Evolutionary conservation across 306 rosid species (phyloP).

Genomic region (Clitoria ternatea): DNA sequence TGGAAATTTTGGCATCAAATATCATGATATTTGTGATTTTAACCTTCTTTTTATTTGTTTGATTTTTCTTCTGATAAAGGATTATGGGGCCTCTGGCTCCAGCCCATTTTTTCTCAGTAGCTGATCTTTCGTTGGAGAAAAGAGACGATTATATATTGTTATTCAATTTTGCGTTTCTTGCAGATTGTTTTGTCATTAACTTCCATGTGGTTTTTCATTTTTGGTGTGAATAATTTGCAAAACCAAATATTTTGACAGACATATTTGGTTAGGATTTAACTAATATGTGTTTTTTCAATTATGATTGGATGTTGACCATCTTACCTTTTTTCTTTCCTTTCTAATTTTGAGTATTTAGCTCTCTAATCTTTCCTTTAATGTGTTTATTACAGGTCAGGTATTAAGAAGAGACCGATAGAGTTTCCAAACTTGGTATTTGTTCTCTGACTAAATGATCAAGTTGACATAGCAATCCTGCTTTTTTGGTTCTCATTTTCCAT

Average conservation of each 20-base stretch:
- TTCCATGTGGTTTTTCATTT: background rate
- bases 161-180: background rate
- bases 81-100: background rate
- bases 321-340: background rate
- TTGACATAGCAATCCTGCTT: background rate
- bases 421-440: background rate
- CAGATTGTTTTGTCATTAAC: background rate
- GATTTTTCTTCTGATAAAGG: conserved; percentile 11
- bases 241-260: background rate
- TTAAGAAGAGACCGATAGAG: conserved; percentile 16
- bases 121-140: background rate
- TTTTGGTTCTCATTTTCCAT: conserved; percentile 2
- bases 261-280: background rate
- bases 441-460: background rate
- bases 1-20: background rate
- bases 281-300: conserved; percentile 8
- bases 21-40: background rate
- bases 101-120: conserved; percentile 1
- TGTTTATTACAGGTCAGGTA: conserved; percentile 37
- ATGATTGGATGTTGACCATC: conserved; percentile 6
- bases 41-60: background rate
- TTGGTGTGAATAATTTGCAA: conserved; percentile 5
- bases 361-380: conserved; percentile 28
- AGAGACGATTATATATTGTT: background rate
- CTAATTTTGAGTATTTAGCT: background rate